Evolutionary conservation across 2,329 filamentous ascomycete genomes (phyloP), one percentile per base, ranked within the genome.

Genomic region (Aaosphaeria arxii): DNA sequence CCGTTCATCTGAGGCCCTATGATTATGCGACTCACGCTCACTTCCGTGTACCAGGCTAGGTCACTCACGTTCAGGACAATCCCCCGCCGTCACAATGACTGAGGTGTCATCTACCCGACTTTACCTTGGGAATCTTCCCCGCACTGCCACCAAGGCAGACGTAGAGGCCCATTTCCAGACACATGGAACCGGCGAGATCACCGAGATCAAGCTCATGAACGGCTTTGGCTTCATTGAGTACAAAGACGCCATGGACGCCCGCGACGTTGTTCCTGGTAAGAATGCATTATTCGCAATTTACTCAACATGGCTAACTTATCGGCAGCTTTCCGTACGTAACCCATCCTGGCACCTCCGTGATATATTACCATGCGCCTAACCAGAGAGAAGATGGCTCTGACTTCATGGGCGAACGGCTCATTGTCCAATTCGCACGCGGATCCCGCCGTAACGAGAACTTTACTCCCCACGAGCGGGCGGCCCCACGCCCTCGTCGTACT

Each of bases 201-300:
- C 88, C 61, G 94, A 99, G 78, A 92, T 99, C 78, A 99, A 99
- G 80, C 85, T 99, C 56, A 99, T 99, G 94, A 97, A 96, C 71
- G 94, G 94, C 67, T 99, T 99, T 71, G 94, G 94, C 71, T 99
- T 99, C 79, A 96, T 99, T 71, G 94, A 99, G 75, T 99, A 97
- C 76, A 95, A 96, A 75, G 94, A 97, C 77, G 85, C 91, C 50
- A 89, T 96, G 88, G 94, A 99, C 77, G 94, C 94, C 61, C 88
- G 92, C 70, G 94, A 99, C 77, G 91, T 99, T 57, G 94, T 99
- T 67, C 94, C 94, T 74, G 92, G 94, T 96, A 83, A 78, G 86
- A 67, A 54, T 52, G 50, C 44, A 24, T 24, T 4, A 40, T 11
- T 28, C 39, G 17, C 39, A 50, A 40, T 39, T 49, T 47, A 42